phyloP scores from a whole-genome alignment of 2,329 filamentous ascomycete genomes.

The Fusarium nodosum region DNA sequence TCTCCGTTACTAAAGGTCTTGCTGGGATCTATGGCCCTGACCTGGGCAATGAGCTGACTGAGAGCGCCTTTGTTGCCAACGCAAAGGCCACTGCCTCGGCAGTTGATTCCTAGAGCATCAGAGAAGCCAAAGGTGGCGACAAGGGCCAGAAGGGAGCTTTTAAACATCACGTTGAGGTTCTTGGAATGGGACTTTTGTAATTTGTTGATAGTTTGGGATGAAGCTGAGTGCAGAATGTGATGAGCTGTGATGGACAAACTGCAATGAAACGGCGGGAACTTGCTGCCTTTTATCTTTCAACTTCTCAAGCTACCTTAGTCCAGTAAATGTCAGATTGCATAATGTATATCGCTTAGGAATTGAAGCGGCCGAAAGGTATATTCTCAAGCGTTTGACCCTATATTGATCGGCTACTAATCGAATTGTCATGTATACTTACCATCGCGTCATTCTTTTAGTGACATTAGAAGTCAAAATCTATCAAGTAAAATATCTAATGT shows the following conservation, averaged over 20 bases:
- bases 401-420: not conserved
- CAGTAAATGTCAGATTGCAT: rapidly evolving
- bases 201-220: not conserved
- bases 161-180: not conserved
- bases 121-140: not conserved
- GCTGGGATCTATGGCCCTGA: slow-evolving; percentile 5
- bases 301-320: not conserved
- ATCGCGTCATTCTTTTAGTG: rapidly evolving
- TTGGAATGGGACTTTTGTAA: not conserved
- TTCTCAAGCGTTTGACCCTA: not conserved
- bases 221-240: not conserved
- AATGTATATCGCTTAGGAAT: not conserved
- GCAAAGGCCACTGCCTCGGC: slow-evolving; percentile 13
- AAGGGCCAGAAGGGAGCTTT: not conserved
- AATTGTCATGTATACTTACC: not conserved
- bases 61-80: slow-evolving; percentile 8
- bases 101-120: slow-evolving; percentile 10
- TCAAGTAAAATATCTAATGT: not conserved
- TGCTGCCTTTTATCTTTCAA: not conserved
- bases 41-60: not conserved
- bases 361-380: not conserved
- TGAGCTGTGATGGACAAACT: not conserved
- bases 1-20: slow-evolving; percentile 1
- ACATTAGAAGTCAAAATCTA: not conserved
- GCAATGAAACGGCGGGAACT: not conserved